These are phyloP conservation scores for Yamadazyma kanchanaburiensis DNA, from an alignment of 1,139 yeast species.

Conservation along the genomic window DNA sequence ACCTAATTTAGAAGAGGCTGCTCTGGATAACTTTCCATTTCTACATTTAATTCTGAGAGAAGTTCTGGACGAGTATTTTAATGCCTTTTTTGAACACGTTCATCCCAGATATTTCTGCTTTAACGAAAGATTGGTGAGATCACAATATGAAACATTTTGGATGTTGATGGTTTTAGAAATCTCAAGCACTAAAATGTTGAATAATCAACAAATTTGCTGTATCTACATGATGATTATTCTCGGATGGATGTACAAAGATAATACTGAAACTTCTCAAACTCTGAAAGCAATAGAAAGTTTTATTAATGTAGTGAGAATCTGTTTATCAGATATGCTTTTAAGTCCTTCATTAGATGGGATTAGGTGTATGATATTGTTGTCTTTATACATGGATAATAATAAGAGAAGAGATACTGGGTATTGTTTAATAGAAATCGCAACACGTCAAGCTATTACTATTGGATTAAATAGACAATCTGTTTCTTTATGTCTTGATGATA, in stretches of 20 bases:
- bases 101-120: constrained; percentile 40
- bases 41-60: constrained; percentile 15
- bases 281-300: constrained; percentile 2
- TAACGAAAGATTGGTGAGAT: constrained; percentile 23
- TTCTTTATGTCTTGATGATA: constrained; percentile 12
- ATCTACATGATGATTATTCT: constrained; percentile 40
- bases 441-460: constrained; percentile 39
- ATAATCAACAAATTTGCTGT: constrained; percentile 26
- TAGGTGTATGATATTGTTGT: constrained; percentile 32
- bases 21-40: constrained; percentile 4
- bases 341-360: constrained; percentile 41
- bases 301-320: constrained; percentile 26
- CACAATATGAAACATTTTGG: constrained; percentile 10
- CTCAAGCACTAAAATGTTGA: constrained; percentile 5
- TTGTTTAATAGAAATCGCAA: constrained; percentile 36
- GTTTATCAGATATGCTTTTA: constrained; percentile 35
- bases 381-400: constrained; percentile 36
- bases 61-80: constrained; percentile 26
- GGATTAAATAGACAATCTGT: constrained; percentile 37
- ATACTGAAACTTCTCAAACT: background rate
- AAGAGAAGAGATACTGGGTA: constrained; percentile 44
- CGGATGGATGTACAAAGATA: constrained; percentile 17
- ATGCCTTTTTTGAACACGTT: constrained; percentile 32
- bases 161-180: constrained; percentile 14
- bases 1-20: background rate